phyloP scores from a whole-genome alignment of 163 green algal genomes.

The Trebouxiophyceae sp. region DNA sequence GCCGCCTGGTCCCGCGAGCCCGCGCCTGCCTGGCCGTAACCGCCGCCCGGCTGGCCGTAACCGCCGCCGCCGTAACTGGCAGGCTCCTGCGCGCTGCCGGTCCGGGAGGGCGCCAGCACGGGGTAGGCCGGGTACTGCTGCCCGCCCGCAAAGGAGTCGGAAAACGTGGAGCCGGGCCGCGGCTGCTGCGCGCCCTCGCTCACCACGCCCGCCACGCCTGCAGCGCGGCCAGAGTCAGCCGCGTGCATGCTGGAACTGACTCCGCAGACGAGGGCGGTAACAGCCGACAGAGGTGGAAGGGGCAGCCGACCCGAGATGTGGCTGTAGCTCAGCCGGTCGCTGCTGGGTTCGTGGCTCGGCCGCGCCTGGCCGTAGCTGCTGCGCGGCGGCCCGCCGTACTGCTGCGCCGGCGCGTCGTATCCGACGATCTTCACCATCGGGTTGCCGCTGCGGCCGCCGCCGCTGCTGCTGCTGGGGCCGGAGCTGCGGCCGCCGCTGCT shows the following conservation, averaged over 20 bases:
- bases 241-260: no score
- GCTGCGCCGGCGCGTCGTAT: constrained; percentile 19
- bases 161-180: constrained; percentile 1
- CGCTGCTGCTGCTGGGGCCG: background rate
- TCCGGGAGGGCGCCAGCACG: constrained; percentile 6
- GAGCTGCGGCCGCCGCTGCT: background rate
- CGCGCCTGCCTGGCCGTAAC: background rate
- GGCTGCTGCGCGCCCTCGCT: background rate
- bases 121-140: constrained; percentile 22
- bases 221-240: background rate
- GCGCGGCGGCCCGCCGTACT: constrained; percentile 34
- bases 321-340: background rate
- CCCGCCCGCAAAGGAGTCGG: constrained; percentile 8
- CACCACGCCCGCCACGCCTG: constrained; percentile 15
- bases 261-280: no score
- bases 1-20: background rate
- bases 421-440: constrained; percentile 28
- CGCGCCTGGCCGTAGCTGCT: constrained; percentile 18
- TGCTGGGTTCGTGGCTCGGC: background rate
- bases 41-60: background rate
- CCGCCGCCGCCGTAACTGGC: background rate
- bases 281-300: background rate
- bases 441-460: background rate
- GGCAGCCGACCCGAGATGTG: background rate
- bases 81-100: background rate